phyloP scores from a whole-genome alignment of 2,329 filamentous ascomycete species.

The Calonectria pauciramosa region DNA sequence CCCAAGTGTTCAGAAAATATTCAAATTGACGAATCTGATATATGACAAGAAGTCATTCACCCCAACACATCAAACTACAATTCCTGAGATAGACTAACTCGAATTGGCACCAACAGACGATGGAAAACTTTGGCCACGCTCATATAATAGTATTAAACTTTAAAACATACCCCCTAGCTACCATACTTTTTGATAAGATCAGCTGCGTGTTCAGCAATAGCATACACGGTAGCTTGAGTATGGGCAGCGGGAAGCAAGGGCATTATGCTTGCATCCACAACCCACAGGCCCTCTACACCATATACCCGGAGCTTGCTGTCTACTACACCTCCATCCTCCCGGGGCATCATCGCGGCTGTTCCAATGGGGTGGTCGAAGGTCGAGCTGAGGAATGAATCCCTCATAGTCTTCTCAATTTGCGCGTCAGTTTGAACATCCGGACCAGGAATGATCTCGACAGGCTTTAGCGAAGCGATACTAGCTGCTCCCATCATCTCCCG shows the following conservation, averaged over 20 bases:
- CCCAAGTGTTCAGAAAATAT: no score
- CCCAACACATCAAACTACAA: no score
- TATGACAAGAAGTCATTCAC: no score
- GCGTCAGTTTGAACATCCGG: not conserved
- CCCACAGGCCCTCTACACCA: not conserved
- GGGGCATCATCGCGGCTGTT: slow-evolving; percentile 2
- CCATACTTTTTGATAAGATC: not conserved
- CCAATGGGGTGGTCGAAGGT: not conserved
- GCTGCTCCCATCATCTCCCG: not conserved
- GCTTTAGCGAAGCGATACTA: not conserved
- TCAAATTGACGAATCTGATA: no score
- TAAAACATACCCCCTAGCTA: not conserved
- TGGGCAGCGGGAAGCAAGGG: not conserved
- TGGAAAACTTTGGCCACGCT: not conserved
- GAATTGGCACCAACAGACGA: no score
- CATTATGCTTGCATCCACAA: not conserved
- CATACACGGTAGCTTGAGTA: not conserved
- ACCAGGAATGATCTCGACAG: not conserved
- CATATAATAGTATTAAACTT: no score
- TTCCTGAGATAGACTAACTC: no score
- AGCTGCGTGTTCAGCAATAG: not conserved
- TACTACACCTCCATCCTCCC: not conserved
- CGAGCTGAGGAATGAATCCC: not conserved
- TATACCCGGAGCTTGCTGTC: not conserved
- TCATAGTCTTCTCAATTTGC: not conserved